Evolutionary conservation across 192 early-diverging fungal species (phyloP), one percentile per base, ranked within the genome.

Genomic region (Allomyces arbusculus): DNA sequence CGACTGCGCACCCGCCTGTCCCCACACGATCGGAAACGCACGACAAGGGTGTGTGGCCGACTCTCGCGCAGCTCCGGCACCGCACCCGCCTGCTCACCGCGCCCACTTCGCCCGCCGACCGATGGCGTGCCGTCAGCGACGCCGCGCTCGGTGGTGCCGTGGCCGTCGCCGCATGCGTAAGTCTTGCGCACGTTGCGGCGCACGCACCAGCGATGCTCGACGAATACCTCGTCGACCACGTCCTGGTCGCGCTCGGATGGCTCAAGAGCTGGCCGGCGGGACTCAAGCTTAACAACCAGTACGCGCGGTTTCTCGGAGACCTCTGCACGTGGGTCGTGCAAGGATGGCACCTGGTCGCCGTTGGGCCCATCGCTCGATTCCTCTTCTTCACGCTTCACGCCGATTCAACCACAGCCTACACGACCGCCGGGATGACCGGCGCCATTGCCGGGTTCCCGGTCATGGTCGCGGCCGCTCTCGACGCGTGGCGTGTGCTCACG

Each of bases 251-350:
- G 33, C 33, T 96, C 45, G 76, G 78, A 4, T 99, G 97, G 97
- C 75, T 99, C 45, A 85, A 89, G 65, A 85, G 86, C 61, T 89
- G 85, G 75, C 97, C 97, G 12, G 94, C 89, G 0, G 97, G 97
- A 7, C 76, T 99, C 44, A 99, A 99, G 72, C 83, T 99, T 2
- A 99, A 99, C 73, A 82, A 82, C 40, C 90, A 92, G 62, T 75
- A 97, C 22, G 89, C 85, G 55, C 76, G 76, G 8, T 97, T 99
- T 71, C 69, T 99, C 64, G 94, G 91, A 0, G 87, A 93, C 65
- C 76, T 97, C 9, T 97, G 95, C 71, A 73, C 89, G 24, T 91
- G 89, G 88, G 73, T 97, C 16, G 81, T 95, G 58, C 76, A 82
- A 44, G 62, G 91, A 0, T 99, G 97, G 97, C 81, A 62, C 80